phyloP scores from a whole-genome alignment of 1,284 basidiomycete genomes.

The Melanopsichium pennsylvanicum region DNA sequence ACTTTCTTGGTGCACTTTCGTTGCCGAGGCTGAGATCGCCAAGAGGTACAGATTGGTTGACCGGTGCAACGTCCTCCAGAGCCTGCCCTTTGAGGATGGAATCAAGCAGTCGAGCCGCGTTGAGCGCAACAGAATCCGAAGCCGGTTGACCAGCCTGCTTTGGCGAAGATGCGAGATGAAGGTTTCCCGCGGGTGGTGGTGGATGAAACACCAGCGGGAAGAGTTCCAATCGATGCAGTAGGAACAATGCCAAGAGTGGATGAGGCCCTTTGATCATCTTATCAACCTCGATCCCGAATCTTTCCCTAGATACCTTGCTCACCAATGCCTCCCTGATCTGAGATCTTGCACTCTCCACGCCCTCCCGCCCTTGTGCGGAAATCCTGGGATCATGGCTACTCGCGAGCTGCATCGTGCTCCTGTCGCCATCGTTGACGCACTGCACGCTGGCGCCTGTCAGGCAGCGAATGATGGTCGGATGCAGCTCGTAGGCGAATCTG shows the following conservation, averaged over 20 bases:
- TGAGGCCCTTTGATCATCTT: slow-evolving; percentile 65
- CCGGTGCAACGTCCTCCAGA: slow-evolving; percentile 3
- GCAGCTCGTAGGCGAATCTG: slow-evolving; percentile 83
- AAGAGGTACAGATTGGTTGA: slow-evolving; percentile 26
- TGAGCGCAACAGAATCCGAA: slow-evolving; percentile 26
- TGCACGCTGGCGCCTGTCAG: slow-evolving; percentile 22
- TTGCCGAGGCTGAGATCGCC: slow-evolving; percentile 25
- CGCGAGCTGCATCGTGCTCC: slow-evolving; percentile 8
- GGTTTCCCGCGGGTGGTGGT: slow-evolving; percentile 30
- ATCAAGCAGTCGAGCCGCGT: slow-evolving; percentile 42
- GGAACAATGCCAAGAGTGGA: slow-evolving; percentile 50
- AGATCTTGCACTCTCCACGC: slow-evolving; percentile 55
- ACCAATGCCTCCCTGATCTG: slow-evolving; percentile 68
- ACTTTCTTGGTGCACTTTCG: slow-evolving; percentile 1
- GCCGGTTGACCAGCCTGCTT: slow-evolving; percentile 3
- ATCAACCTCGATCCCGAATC: slow-evolving; percentile 65
- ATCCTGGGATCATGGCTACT: slow-evolving; percentile 36
- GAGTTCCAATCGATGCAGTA: slow-evolving; percentile 53
- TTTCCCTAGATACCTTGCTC: slow-evolving; percentile 62
- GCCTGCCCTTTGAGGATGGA: slow-evolving; percentile 20
- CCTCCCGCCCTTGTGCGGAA: not conserved
- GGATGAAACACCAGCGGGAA: slow-evolving; percentile 57
- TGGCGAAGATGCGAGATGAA: not conserved
- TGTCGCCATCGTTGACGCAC: slow-evolving; percentile 7
- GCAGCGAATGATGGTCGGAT: slow-evolving; percentile 72